Conservation (phyloP, 768 basidiomycete species). For the Hericium rajendrae region DNA sequence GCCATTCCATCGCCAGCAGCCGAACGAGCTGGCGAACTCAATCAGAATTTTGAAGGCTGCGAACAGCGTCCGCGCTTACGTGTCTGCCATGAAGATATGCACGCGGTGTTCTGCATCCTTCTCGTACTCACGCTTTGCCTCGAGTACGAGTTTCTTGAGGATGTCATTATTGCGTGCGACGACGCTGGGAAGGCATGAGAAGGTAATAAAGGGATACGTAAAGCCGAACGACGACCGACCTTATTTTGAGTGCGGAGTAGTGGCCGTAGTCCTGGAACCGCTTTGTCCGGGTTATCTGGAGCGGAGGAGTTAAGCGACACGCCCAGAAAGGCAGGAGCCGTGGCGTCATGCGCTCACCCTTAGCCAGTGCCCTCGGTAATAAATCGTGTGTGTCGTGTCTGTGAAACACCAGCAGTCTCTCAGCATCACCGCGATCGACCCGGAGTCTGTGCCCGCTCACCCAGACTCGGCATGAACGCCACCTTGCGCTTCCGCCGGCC, state of each 20-base stretch:
- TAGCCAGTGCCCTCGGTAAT: conserved; percentile 85
- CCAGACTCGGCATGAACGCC: conserved; percentile 78
- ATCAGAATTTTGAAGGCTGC: conserved; percentile 5
- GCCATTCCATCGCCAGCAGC: conserved; percentile 83
- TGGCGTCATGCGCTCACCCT: conserved; percentile 38
- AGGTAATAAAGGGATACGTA: conserved; percentile 8
- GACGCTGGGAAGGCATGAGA: conserved; percentile 37
- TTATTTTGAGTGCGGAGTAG: conserved; percentile 69
- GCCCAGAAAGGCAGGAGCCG: conserved; percentile 9
- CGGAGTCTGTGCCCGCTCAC: conserved; percentile 30
- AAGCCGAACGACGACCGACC: conserved; percentile 32
- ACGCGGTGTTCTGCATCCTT: conserved; percentile 88
- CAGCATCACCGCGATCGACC: conserved; percentile 4
- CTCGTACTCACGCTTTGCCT: conserved; percentile 83
- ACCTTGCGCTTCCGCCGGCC: conserved; percentile 71
- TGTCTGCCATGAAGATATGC: conserved; percentile 83
- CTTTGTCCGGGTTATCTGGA: conserved; percentile 72
- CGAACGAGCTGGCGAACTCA: conserved; percentile 42
- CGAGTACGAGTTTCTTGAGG: conserved; percentile 75
- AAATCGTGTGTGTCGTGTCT: conserved; percentile 86
- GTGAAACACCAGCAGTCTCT: conserved; percentile 5
- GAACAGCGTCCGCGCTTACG: conserved; percentile 40
- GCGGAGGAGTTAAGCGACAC: neutral
- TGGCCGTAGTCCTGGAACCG: conserved; percentile 71
- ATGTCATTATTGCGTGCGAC: conserved; percentile 85